Evolutionary conservation across 495 filamentous ascomycete species (phyloP).

Genomic region (Trichocladium uniseriatum): DNA sequence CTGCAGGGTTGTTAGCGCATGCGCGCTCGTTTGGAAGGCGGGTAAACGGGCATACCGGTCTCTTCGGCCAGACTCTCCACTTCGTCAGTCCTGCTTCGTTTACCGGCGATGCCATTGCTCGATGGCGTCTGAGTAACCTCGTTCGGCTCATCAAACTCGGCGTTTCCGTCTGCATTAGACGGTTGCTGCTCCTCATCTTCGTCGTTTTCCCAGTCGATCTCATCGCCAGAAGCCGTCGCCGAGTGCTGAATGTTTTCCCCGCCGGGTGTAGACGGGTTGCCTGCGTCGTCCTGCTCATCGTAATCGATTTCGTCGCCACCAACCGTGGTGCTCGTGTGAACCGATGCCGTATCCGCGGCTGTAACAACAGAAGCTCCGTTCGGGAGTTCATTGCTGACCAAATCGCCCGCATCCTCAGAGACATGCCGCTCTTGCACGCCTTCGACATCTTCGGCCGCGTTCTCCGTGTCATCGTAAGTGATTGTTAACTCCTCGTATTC

Average conservation of each 20-base stretch:
- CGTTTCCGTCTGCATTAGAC: constrained; percentile 18
- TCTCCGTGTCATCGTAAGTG: not conserved
- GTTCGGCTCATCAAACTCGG: constrained; percentile 17
- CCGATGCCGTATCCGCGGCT: constrained; percentile 10
- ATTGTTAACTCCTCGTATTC: constrained; percentile 3
- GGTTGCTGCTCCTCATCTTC: constrained; percentile 23
- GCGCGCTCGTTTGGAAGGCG: not conserved
- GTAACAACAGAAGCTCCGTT: not conserved
- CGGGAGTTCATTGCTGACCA: constrained; percentile 2
- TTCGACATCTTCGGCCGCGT: not conserved
- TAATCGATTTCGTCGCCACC: constrained; percentile 43
- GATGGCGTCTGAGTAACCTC: constrained; percentile 4
- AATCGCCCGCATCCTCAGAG: constrained; percentile 5
- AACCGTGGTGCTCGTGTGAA: constrained; percentile 34
- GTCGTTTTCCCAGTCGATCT: constrained; percentile 40
- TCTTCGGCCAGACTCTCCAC: constrained; percentile 25
- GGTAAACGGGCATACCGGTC: constrained; percentile 28
- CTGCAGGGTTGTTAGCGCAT: constrained; percentile 26
- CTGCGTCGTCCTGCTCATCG: constrained; percentile 29
- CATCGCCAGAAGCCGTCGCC: constrained; percentile 17
- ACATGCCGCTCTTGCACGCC: not conserved
- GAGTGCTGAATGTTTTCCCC: constrained; percentile 9
- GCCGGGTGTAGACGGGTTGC: constrained; percentile 1
- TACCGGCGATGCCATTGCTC: constrained; percentile 16
- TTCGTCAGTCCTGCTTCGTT: constrained; percentile 26